A percentile compares a stretch with the other conserved stretches of the same genome.
Conservation (phyloP, 345 rosid genomes). For the Hypericum perforatum region DNA sequence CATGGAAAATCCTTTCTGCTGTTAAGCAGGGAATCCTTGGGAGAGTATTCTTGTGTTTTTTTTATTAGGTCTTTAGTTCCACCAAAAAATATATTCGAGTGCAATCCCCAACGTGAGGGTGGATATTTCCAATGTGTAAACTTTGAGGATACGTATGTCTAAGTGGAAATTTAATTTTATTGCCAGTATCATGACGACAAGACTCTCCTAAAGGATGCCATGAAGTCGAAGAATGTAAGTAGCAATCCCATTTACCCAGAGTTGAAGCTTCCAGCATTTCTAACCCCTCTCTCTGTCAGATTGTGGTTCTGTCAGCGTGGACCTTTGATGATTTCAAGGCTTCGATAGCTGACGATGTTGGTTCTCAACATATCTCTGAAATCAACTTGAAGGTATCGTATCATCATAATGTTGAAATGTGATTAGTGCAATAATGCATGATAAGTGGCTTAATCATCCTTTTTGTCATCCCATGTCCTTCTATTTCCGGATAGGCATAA, state of each 20-base stretch:
- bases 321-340: conserved; percentile 66
- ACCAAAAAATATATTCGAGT: no score
- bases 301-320: conserved; percentile 49
- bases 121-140: no score
- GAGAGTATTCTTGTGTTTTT: no score
- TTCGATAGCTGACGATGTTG: conserved; percentile 44
- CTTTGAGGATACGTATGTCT: background rate
- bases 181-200: conserved; percentile 82
- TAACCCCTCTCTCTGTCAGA: conserved; percentile 28
- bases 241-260: background rate
- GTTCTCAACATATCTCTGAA: conserved; percentile 49
- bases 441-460: no score
- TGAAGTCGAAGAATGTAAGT: conserved; percentile 69
- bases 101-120: no score
- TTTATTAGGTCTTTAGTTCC: no score
- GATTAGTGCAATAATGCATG: no score
- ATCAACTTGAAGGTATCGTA: conserved; percentile 59
- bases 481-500: no score
- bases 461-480: no score
- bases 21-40: background rate
- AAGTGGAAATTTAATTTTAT: background rate
- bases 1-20: conserved; percentile 1
- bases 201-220: conserved; percentile 56
- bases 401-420: no score
- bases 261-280: conserved; percentile 5